Evolutionary conservation across 495 filamentous ascomycete genomes (phyloP), one percentile per base, ranked within the genome.

Genomic region (Acidomyces sp.): DNA sequence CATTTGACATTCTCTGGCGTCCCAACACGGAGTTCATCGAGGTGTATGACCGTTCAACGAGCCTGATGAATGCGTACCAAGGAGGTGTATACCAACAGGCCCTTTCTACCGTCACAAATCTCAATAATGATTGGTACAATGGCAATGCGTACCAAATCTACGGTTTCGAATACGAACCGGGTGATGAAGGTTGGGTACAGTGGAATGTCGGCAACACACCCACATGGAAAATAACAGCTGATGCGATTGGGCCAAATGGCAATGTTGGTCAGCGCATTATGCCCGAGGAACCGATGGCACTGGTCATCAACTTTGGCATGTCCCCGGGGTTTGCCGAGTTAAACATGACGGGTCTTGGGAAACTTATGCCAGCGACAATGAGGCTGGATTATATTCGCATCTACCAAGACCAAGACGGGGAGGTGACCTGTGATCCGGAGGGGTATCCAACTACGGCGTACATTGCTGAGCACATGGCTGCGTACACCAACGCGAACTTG

Each of bases 311-410:
- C 26, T 48, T 59, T 19, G 56, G 56, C 20, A 41, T 59, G 42
- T 52, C 46, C 33, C 29, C 37, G 22, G 26, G 34, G 11, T 56
- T 58, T 42, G 40, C 40, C 20, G 24, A 29, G 21, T 33, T 60
- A 25, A 55, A 58, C 31, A 51, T 52, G 50, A 45, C 40, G 3
- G 47, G 51, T 12, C 38, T 59, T 10, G 51, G 19, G 5, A 39
- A 44, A 24, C 48, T 55, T 24, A 49, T 58, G 17, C 46, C 50
- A 6, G 59, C 59, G 46, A 46, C 54, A 39, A 77, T 84, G 69
- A 67, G 77, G 3, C 61, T 85, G 39, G 80, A 86, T 52, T 84
- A 82, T 51, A 59, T 86, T 27, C 73, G 81, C 4, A 80, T 86
- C 38, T 85, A 84, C 49, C 77, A 68, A 26, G 64, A 71, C 11